Conservation (phyloP, 2,329 filamentous ascomycete species). For the Trichoderma polysporum region DNA sequence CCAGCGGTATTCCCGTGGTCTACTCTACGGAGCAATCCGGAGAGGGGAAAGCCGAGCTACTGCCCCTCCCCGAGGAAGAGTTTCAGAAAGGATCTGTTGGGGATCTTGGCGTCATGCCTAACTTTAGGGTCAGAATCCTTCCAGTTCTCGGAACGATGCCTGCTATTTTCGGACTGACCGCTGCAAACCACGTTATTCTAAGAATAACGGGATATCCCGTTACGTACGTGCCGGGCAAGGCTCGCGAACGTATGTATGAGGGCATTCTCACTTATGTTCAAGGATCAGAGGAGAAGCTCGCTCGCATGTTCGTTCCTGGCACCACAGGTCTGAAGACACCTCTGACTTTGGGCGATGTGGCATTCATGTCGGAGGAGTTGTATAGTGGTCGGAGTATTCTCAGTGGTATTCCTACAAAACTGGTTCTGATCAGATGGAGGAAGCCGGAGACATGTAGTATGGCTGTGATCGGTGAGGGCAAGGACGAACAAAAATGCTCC, state of each 20-base stretch:
- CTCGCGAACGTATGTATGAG: slow-evolving; percentile 89
- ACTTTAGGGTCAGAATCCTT: slow-evolving; percentile 92
- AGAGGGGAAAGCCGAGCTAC: slow-evolving; percentile 84
- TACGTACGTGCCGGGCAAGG: slow-evolving; percentile 78
- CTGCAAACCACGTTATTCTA: slow-evolving; percentile 90
- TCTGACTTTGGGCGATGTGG: slow-evolving; percentile 75
- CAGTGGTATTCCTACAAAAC: slow-evolving; percentile 75
- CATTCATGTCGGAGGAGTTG: slow-evolving; percentile 86
- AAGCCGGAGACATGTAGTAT: slow-evolving; percentile 61
- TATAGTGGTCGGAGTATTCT: slow-evolving; percentile 80
- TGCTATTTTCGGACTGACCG: slow-evolving; percentile 87
- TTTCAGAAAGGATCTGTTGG: slow-evolving; percentile 81
- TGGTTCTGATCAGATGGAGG: slow-evolving; percentile 79
- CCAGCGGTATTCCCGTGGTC: slow-evolving; percentile 83
- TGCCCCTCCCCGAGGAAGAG: slow-evolving; percentile 85
- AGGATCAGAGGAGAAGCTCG: slow-evolving; percentile 73
- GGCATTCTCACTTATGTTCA: slow-evolving; percentile 74
- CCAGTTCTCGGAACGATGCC: slow-evolving; percentile 97
- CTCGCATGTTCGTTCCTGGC: slow-evolving; percentile 42
- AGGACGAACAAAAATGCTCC: slow-evolving; percentile 76
- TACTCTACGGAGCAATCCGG: slow-evolving; percentile 90
- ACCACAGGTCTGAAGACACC: slow-evolving; percentile 73
- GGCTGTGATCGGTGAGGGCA: slow-evolving; percentile 59
- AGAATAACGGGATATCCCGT: slow-evolving; percentile 79
- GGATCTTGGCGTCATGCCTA: slow-evolving; percentile 83